phyloP scores from a whole-genome alignment of 73 alveolate species.

The Tetrahymena thermophila region DNA sequence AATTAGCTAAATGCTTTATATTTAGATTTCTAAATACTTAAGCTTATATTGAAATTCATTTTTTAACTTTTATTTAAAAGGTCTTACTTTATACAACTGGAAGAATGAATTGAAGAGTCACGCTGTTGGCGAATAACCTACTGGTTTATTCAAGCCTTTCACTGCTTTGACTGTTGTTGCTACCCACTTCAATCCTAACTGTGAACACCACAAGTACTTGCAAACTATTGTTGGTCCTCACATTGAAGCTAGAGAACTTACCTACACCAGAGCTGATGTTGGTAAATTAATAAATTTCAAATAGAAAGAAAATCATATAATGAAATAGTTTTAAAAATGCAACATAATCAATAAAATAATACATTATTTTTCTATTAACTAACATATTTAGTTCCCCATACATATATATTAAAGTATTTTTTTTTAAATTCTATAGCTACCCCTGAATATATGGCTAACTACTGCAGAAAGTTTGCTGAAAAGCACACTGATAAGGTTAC shows the following conservation, averaged over 20 bases:
- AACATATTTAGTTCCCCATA: too few species aligned
- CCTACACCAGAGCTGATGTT: background rate
- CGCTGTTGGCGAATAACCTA: background rate
- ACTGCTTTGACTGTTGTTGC: background rate
- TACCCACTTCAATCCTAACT: background rate
- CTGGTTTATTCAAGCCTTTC: background rate
- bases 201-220: background rate
- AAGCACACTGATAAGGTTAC: background rate
- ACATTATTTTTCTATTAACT: too few species aligned
- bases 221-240: background rate
- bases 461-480: constrained; percentile 35
- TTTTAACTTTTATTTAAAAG: background rate
- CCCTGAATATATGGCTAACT: constrained; percentile 57
- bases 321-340: background rate
- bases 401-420: too few species aligned
- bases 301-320: background rate
- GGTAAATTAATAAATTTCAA: background rate
- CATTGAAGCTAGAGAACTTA: constrained; percentile 1
- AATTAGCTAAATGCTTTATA: too few species aligned
- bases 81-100: background rate
- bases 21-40: too few species aligned
- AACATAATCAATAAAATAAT: too few species aligned
- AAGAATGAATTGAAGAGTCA: constrained; percentile 1
- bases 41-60: background rate
- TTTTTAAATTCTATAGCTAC: constrained; percentile 1